These are phyloP conservation scores for Candida oleophila DNA, from an alignment of 805 yeast genomes.

Conservation along the genomic window DNA sequence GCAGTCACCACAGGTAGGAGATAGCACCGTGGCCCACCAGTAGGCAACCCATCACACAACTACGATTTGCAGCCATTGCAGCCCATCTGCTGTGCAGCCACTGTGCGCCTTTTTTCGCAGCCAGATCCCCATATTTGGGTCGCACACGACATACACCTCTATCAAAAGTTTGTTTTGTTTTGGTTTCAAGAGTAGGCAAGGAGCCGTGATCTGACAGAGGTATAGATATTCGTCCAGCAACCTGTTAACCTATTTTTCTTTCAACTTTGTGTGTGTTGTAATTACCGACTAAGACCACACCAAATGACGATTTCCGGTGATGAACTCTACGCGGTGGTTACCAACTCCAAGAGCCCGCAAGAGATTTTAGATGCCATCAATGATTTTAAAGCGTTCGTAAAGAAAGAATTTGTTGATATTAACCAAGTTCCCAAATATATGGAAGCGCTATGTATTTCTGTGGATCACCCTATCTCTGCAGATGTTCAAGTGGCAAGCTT, in stretches of 20 bases:
- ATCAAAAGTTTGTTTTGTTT: not conserved
- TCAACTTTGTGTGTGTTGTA: no score
- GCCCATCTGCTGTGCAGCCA: not conserved
- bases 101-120: not conserved
- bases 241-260: no score
- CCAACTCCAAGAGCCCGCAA: not conserved
- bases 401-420: constrained; percentile 54
- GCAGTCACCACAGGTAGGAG: no score
- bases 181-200: no score
- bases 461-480: constrained; percentile 31
- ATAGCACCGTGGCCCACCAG: no score
- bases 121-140: not conserved
- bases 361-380: constrained; percentile 16
- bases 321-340: not conserved
- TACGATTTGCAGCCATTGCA: no score
- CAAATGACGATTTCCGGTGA: constrained; percentile 4
- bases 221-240: no score
- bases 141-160: not conserved
- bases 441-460: constrained; percentile 48
- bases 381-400: constrained; percentile 52
- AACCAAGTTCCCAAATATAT: constrained; percentile 48
- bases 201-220: no score
- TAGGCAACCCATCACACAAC: no score
- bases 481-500: constrained; percentile 42
- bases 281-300: not conserved